Percentiles rank a stretch among this genome's conserved stretches.
phyloP scores from a whole-genome alignment of 371 early-diverging fungal genomes.

The Apophysomyces sp. region DNA sequence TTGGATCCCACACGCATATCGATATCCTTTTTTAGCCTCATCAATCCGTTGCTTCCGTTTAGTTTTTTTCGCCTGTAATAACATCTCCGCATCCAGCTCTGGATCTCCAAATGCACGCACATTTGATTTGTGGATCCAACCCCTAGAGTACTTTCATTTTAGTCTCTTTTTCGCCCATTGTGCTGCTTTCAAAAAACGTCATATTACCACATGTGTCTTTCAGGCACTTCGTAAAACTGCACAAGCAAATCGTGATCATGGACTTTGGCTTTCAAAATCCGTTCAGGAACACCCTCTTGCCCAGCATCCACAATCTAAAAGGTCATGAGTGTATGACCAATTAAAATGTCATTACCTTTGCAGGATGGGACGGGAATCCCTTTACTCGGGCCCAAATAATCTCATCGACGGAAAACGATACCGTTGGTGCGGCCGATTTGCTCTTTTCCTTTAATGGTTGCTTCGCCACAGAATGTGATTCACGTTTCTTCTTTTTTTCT shows the following conservation, averaged over 20 bases:
- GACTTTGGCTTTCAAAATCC: conserved; percentile 14
- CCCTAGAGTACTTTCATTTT: conserved; percentile 19
- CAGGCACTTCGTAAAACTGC: conserved; percentile 29
- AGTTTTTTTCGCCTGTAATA: conserved; percentile 25
- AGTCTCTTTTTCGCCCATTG: too few species aligned
- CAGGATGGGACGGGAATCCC: conserved; percentile 49
- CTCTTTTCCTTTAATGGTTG: conserved; percentile 1
- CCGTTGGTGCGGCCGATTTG: not conserved
- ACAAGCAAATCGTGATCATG: conserved; percentile 16
- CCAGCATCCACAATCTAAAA: conserved; percentile 26
- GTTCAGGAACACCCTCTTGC: conserved; percentile 18
- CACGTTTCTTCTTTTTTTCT: conserved; percentile 3
- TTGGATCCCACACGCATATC: conserved; percentile 25
- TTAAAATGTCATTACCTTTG: conserved; percentile 19
- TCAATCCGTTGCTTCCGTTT: conserved; percentile 22
- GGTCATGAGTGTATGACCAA: not conserved
- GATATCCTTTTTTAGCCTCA: conserved; percentile 36
- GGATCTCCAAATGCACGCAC: conserved; percentile 31
- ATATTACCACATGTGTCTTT: conserved; percentile 35
- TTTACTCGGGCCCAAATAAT: conserved; percentile 49
- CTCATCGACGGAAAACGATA: not conserved
- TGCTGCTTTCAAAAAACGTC: too few species aligned
- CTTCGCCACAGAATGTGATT: not conserved
- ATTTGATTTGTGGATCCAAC: conserved; percentile 33
- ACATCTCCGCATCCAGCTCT: conserved; percentile 28